Evolutionary conservation across 1,284 basidiomycete genomes (phyloP).

Genomic region (Puccinia hordei): DNA sequence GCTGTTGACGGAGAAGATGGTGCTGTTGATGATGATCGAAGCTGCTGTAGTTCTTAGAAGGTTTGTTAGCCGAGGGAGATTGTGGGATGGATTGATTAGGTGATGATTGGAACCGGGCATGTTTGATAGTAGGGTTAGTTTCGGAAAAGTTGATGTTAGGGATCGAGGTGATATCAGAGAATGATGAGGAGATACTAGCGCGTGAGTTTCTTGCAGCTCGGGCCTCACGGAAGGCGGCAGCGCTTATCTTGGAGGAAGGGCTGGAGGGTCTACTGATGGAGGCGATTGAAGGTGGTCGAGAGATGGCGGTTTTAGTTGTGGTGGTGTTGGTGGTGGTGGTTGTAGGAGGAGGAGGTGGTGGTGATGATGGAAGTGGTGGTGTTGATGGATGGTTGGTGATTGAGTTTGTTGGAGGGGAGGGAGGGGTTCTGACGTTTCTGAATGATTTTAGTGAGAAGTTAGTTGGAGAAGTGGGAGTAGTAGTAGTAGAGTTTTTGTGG

Average conservation of each 20-base stretch:
- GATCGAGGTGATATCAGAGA: not conserved
- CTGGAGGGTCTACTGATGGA: constrained; percentile 20
- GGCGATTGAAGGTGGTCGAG: not conserved
- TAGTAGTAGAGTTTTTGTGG: constrained; percentile 12
- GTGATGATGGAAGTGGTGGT: not conserved
- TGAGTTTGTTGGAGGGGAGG: not conserved
- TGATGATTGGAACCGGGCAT: not conserved
- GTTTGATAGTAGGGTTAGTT: not conserved
- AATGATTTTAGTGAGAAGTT: constrained; percentile 48
- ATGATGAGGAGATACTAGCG: not conserved
- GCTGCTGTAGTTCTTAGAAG: not conserved
- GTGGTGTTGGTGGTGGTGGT: not conserved
- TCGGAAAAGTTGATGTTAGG: not conserved
- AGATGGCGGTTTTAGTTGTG: not conserved
- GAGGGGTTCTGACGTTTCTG: constrained; percentile 36
- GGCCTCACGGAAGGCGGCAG: constrained; percentile 45
- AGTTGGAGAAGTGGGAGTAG: not conserved
- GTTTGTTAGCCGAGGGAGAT: not conserved
- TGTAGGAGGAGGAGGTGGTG: constrained; percentile 4
- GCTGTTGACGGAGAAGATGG: too few relatives aligned
- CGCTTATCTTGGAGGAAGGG: constrained; percentile 36
- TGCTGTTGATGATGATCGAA: not conserved
- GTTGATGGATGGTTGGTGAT: not conserved
- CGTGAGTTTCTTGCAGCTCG: constrained; percentile 32
- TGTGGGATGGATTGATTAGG: not conserved